Evolutionary conservation across 2,329 filamentous ascomycete species (phyloP), one percentile per base, ranked within the genome.

Genomic region (Penicillium sp.): DNA sequence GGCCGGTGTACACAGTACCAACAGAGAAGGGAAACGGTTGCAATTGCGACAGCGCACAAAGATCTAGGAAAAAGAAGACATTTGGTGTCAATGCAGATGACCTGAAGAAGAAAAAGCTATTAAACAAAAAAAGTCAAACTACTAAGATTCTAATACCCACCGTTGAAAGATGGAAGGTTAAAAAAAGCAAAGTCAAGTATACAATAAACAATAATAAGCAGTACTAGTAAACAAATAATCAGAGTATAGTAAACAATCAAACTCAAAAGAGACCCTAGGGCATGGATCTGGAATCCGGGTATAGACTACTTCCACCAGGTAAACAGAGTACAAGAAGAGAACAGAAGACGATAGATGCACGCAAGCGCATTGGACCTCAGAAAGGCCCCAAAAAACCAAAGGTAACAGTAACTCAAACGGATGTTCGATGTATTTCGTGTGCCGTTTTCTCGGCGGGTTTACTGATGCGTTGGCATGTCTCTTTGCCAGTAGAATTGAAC

Each of bases 391-490:
- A 24, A 39, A 13, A 21, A 29, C 22, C 8, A 37, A 34, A 6
- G 26, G 43, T 42, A 33, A 37, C 32, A 43, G 15, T 45, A 51
- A 37, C 37, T 40, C 33, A 38, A 46, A 45, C n/a, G 43, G 24
- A 24, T 26, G 5, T 45, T 45, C 32, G 33, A 45, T 6, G 24
- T 43, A 19, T 46, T 43, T 46, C 38, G 31, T 38, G 21, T 33
- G 21, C 37, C 34, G 28, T 49, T 43, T 43, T 34, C 43, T 53
- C 57, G 57, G 55, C 54, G 55, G 54, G 48, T 59, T 61, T 57
- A 52, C 58, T 69, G 87, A 89, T 94, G 88, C 85, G 88, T 78
- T 94, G 88, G 88, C 88, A 84, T 83, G 76, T 77, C 77, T 84
- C 78, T 77, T 82, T 80, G 80, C 87, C 87, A 91, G 84, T 90